phyloP scores from a whole-genome alignment of 192 early-diverging fungal genomes.

The Irineochytrium annulatum region DNA sequence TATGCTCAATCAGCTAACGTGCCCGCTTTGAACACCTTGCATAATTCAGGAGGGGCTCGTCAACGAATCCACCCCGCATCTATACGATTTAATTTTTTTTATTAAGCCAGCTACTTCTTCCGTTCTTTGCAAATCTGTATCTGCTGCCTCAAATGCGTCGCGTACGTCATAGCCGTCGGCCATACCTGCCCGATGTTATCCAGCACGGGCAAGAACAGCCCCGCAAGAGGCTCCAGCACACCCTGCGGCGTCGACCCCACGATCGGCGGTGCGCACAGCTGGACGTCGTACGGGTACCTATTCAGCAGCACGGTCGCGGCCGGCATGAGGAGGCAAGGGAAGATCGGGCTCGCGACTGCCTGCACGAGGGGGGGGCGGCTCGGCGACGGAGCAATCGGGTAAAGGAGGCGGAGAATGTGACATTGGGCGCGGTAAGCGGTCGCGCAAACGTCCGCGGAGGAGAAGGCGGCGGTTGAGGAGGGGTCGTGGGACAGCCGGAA shows the following conservation, averaged over 20 bases:
- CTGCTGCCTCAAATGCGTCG: neutral
- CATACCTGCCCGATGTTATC: neutral
- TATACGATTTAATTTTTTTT: too few relatives aligned
- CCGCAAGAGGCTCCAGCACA: neutral
- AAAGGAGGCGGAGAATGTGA: constrained; percentile 14
- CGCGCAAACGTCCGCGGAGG: neutral
- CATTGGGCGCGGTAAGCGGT: constrained; percentile 22
- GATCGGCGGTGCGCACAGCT: too few relatives aligned
- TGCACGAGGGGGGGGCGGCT: constrained; percentile 12
- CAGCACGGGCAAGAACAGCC: neutral
- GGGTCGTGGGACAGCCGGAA: neutral
- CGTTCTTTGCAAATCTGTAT: too few relatives aligned
- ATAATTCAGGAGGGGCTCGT: too few relatives aligned
- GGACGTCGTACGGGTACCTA: neutral
- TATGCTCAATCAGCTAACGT: too few relatives aligned
- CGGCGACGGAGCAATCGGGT: constrained; percentile 5
- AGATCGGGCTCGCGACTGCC: constrained; percentile 8
- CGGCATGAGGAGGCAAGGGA: constrained; percentile 21
- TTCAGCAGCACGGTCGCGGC: constrained; percentile 3
- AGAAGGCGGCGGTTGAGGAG: constrained; percentile 1
- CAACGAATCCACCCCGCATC: too few relatives aligned
- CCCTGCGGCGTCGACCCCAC: neutral
- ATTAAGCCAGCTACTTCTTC: too few relatives aligned
- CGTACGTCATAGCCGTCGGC: neutral
- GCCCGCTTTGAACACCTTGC: too few relatives aligned